These are phyloP conservation scores for Cubamyces sp. DNA, from an alignment of 768 basidiomycete species.

Conservation along the genomic window DNA sequence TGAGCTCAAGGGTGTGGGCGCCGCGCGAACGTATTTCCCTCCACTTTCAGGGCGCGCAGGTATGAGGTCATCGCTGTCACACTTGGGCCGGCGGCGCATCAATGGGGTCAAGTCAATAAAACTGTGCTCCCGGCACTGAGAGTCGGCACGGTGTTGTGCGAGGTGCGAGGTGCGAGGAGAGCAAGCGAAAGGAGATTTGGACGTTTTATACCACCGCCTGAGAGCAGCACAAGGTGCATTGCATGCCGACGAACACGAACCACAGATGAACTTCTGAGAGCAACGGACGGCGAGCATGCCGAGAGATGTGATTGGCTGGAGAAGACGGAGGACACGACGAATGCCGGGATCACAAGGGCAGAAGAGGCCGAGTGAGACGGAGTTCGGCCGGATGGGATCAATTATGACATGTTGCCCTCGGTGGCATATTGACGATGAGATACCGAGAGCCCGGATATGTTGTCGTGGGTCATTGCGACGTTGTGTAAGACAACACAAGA, in stretches of 20 bases:
- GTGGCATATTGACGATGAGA: not conserved
- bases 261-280: slow-evolving; percentile 6
- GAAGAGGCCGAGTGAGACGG: slow-evolving; percentile 1
- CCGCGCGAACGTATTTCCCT: not conserved
- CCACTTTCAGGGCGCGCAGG: not conserved
- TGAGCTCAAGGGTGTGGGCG: not conserved
- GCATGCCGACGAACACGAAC: not conserved
- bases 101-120: not conserved
- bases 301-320: not conserved
- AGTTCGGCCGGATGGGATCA: slow-evolving; percentile 9
- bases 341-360: slow-evolving; percentile 7
- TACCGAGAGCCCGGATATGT: not conserved
- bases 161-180: no score
- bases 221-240: not conserved
- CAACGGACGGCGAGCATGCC: not conserved
- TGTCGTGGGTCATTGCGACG: not conserved
- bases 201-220: no score
- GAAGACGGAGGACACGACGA: not conserved
- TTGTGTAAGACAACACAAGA: not conserved
- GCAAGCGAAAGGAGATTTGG: no score
- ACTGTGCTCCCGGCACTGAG: not conserved
- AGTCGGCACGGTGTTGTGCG: no score
- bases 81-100: not conserved
- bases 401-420: not conserved
- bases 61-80: slow-evolving; percentile 14